Base-by-base conservation (phyloP, 768 basidiomycete genomes). In the Boletus pseudopeckii region DNA sequence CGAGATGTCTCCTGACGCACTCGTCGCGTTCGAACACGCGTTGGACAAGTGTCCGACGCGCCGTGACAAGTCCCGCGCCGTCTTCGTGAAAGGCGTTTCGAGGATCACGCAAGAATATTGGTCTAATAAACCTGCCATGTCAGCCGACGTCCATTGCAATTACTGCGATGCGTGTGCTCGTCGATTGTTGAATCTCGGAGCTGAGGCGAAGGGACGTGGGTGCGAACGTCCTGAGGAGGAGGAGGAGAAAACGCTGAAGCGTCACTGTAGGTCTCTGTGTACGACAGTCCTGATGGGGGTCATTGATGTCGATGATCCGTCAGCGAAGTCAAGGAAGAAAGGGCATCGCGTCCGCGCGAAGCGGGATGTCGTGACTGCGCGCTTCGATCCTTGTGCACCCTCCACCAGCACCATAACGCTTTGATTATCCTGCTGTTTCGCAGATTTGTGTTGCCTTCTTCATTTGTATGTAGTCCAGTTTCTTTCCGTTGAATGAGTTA, bases 21-120 rank as follows among this genome's bases (percentile, higher is more conserved):
- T 56, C 50, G 14, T n/a, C 44, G 40, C 50, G 14, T 59, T 62
- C 14, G 58, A 63, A 34, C 52, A 52, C n/a, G 57, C 61, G 8
- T 20, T 53, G 43, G 55, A 60, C 24, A 60, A 64, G 55, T 58
- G 52, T 51, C 58, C 51, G 2, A 45, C 15, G 26, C 48, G 42
- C 18, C 39, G 46, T 2, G 30, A 39, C 48, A 40, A 41, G 37
- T 51, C 53, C 30, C 61, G 36, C 30, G 20, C 49, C 4, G 34
- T 48, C 33, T 52, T 56, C 18, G 17, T 20, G 26, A 38, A 42
- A 14, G 41, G 42, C 0, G 36, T 64, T 22, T 46, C 9, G 7
- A 22, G 20, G 11, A 50, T 60, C 39, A 48, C 41, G 13, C 7
- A 18, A 7, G 54, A 52, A 43, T 60, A 60, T 48, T 59, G 48